Percentiles rank a stretch among this genome's conserved stretches.
Conservation (phyloP, 2,329 filamentous ascomycete genomes). For the Fusarium redolens region DNA sequence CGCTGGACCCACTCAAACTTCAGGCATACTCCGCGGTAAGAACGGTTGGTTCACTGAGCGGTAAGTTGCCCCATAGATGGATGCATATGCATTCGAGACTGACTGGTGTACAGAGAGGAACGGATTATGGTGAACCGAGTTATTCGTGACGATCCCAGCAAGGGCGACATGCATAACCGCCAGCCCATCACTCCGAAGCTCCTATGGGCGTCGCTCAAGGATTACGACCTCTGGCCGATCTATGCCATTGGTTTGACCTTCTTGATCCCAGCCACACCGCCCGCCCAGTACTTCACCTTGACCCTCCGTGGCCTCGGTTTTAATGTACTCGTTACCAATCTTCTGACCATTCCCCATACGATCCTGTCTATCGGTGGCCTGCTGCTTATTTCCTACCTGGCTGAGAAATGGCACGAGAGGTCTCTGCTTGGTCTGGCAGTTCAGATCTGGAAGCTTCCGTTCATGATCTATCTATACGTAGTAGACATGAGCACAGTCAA, state of each 20-base stretch:
- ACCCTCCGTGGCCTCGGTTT: not conserved
- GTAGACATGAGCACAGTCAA: not conserved
- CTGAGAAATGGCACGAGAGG: not conserved
- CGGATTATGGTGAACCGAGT: not conserved
- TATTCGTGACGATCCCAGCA: not conserved
- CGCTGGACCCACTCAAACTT: not conserved
- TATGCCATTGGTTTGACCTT: not conserved
- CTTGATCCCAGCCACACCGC: not conserved
- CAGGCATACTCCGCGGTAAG: not conserved
- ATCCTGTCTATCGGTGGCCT: not conserved
- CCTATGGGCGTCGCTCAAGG: not conserved
- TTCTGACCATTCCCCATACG: not conserved
- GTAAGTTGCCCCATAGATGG: not conserved
- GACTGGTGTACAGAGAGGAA: not conserved
- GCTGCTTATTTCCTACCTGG: not conserved
- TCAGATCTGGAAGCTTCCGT: not conserved
- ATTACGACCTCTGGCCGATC: not conserved
- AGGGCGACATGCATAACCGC: not conserved
- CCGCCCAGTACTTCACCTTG: not conserved
- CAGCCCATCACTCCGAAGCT: not conserved
- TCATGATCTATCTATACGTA: not conserved
- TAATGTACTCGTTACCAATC: not conserved
- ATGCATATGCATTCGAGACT: accelerated
- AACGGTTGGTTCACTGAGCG: not conserved
- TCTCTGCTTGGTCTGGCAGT: not conserved